Evolutionary conservation across 2,329 filamentous ascomycete genomes (phyloP).

Genomic region (Penicillium sp.): DNA sequence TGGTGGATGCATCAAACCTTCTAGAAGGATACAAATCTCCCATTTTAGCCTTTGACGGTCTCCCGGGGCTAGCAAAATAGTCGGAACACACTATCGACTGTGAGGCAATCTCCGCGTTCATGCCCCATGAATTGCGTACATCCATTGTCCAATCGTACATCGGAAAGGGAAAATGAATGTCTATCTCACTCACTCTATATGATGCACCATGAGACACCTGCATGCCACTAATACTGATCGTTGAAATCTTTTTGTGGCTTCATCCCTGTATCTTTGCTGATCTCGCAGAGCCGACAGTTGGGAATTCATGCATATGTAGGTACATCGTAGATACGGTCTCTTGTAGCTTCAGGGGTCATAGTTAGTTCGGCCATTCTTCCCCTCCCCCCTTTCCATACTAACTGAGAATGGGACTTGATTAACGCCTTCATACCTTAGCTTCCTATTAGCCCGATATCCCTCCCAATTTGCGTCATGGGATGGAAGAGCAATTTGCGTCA

Average conservation of each 20-base stretch:
- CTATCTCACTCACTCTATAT: conserved; percentile 9
- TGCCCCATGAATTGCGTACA: background rate
- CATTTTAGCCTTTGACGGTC: conserved; percentile 29
- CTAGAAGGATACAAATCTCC: conserved; percentile 32
- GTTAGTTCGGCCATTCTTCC: background rate
- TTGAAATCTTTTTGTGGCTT: background rate
- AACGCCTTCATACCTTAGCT: background rate
- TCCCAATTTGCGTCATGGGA: background rate
- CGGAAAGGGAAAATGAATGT: background rate
- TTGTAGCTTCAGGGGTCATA: conserved; percentile 7
- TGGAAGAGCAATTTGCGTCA: conserved; percentile 8
- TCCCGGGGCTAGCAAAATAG: conserved; percentile 25
- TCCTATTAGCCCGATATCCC: background rate
- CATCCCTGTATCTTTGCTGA: background rate
- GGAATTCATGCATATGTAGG: too few species aligned
- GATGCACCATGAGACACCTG: conserved; percentile 13
- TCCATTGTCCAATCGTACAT: background rate
- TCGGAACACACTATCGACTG: conserved; percentile 23
- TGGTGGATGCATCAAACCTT: conserved; percentile 25
- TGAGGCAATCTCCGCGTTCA: conserved; percentile 4
- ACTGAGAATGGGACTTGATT: conserved; percentile 1
- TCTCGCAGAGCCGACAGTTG: background rate
- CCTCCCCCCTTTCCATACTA: conserved; percentile 14
- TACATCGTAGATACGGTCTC: background rate
- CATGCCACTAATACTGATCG: conserved; percentile 9